phyloP scores from a whole-genome alignment of 2,329 filamentous ascomycete species.

The Gnomoniopsis sp. region DNA sequence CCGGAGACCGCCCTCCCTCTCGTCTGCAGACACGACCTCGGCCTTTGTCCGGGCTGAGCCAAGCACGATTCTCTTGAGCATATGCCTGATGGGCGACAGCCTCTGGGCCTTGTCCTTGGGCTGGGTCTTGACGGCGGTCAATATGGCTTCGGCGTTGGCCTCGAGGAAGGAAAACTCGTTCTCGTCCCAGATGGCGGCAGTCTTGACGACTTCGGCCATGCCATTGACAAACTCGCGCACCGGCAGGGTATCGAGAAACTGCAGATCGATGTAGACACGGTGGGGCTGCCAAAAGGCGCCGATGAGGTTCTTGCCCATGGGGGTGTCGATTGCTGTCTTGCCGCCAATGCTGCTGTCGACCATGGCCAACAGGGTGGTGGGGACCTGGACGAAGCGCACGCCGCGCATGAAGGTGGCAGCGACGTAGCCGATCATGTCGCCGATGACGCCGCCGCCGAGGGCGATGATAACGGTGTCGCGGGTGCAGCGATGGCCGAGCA shows the following conservation, averaged over 20 bases:
- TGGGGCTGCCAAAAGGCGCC: conserved; percentile 96
- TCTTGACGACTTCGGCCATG: conserved; percentile 98
- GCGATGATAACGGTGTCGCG: conserved; percentile 94
- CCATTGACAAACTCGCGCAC: conserved; percentile 95
- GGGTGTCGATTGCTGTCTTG: conserved; percentile 97
- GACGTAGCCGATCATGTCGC: conserved; percentile 96
- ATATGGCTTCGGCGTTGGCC: conserved; percentile 72
- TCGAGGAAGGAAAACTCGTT: conserved; percentile 82
- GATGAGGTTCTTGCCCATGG: conserved; percentile 91
- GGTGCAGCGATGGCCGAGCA: conserved; percentile 87
- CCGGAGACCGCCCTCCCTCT: conserved; percentile 87
- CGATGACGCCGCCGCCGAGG: conserved; percentile 92
- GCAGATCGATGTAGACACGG: conserved; percentile 89
- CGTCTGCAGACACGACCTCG: conserved; percentile 88
- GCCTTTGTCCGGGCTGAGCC: conserved; percentile 94
- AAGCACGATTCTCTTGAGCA: conserved; percentile 76
- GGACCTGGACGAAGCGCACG: conserved; percentile 92
- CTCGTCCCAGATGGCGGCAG: conserved; percentile 93
- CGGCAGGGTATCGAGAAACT: conserved; percentile 86
- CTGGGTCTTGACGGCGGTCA: conserved; percentile 66
- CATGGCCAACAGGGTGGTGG: conserved; percentile 92
- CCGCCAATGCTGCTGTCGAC: conserved; percentile 98
- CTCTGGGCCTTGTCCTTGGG: conserved; percentile 41
- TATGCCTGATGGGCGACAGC: conserved; percentile 66
- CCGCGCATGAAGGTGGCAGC: conserved; percentile 98